phyloP scores from a whole-genome alignment of 208 protist genomes.

The Leishmania arabica region DNA sequence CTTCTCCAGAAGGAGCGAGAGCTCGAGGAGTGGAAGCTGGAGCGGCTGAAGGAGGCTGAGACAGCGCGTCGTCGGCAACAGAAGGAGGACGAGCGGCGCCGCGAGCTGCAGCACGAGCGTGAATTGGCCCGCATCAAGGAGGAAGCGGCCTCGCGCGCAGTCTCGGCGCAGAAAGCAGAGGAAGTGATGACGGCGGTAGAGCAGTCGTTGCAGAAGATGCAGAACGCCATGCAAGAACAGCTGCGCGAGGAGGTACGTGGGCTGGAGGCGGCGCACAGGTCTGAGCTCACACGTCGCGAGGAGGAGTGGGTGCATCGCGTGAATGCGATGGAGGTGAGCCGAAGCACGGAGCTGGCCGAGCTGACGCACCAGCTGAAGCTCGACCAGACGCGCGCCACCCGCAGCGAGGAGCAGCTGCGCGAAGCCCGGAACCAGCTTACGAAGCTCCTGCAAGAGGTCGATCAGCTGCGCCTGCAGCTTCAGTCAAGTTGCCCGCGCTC shows the following conservation, averaged over 20 bases:
- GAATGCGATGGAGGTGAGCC: slow-evolving; percentile 44
- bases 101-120: slow-evolving; percentile 70
- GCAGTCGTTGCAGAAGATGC: slow-evolving; percentile 35
- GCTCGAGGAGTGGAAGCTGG: slow-evolving; percentile 86
- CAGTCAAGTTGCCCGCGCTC: slow-evolving; percentile 15
- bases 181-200: slow-evolving; percentile 47
- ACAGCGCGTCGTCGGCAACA: slow-evolving; percentile 39
- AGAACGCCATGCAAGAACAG: slow-evolving; percentile 36
- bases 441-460: slow-evolving; percentile 52
- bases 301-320: slow-evolving; percentile 47
- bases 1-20: slow-evolving; percentile 74
- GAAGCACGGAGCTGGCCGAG: slow-evolving; percentile 48
- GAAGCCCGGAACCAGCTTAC: slow-evolving; percentile 62
- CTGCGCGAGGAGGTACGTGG: slow-evolving; percentile 42
- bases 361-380: slow-evolving; percentile 60
- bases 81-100: slow-evolving; percentile 74
- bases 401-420: slow-evolving; percentile 60
- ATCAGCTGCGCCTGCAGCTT: slow-evolving; percentile 47
- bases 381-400: slow-evolving; percentile 44
- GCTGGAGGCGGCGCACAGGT: slow-evolving; percentile 34
- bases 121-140: slow-evolving; percentile 73
- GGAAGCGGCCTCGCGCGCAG: slow-evolving; percentile 45
- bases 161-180: slow-evolving; percentile 28
- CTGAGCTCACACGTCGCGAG: slow-evolving; percentile 37
- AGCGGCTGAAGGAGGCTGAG: slow-evolving; percentile 58